Conservation (phyloP, 257 asterid species). For the Petrea volubilis region DNA sequence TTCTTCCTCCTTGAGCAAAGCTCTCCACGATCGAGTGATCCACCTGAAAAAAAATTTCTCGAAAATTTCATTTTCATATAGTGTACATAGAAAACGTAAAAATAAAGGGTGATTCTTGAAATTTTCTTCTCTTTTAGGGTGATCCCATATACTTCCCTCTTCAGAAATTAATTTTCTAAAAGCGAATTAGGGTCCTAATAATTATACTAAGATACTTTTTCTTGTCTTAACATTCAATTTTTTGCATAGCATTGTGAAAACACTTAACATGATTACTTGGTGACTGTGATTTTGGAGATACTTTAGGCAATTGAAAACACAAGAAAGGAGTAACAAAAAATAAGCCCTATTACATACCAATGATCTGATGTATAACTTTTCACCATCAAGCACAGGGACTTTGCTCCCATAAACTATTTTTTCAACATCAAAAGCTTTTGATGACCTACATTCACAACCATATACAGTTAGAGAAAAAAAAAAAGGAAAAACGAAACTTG, state of each 20-base stretch:
- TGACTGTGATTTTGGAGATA: neutral
- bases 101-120: neutral
- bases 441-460: constrained; percentile 50
- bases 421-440: constrained; percentile 60
- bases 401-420: constrained; percentile 72
- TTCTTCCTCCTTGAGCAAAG: constrained; percentile 87
- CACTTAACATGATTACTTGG: no score
- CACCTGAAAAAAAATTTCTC: constrained; percentile 37
- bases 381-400: constrained; percentile 73
- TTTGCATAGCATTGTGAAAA: no score
- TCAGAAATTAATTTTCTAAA: no score
- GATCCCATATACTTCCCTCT: no score
- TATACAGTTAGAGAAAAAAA: neutral
- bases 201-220: no score
- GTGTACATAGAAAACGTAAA: neutral
- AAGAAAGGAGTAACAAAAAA: neutral
- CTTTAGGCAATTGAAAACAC: neutral
- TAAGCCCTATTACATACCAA: constrained; percentile 44
- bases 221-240: no score
- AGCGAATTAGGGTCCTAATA: no score
- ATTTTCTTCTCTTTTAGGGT: no score
- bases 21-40: constrained; percentile 93
- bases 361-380: constrained; percentile 55
- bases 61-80: neutral
- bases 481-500: no score